phyloP scores from a whole-genome alignment of 2,329 filamentous ascomycete genomes.

The Sporothrix humicola region DNA sequence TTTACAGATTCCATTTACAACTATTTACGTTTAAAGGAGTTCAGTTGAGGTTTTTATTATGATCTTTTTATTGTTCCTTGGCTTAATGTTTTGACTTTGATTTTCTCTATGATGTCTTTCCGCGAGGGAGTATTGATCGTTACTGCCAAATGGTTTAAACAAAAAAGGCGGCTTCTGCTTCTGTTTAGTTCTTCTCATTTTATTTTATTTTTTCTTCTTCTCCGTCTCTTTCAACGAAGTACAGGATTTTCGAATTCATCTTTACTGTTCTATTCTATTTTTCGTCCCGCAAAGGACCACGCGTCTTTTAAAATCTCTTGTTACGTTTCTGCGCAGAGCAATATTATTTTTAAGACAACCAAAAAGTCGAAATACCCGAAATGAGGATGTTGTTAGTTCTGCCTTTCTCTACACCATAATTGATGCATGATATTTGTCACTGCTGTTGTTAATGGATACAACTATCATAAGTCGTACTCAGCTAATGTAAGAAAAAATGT shows the following conservation, averaged over 20 bases:
- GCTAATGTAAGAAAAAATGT: background rate
- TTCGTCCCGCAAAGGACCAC: background rate
- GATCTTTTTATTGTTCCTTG: background rate
- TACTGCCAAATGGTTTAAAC: background rate
- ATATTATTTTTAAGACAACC: background rate
- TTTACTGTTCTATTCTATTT: constrained; percentile 5
- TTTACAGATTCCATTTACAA: background rate
- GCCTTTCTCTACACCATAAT: background rate
- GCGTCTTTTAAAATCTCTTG: background rate
- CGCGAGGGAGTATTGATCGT: no score
- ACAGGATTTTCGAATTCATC: background rate
- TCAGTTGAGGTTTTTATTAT: background rate
- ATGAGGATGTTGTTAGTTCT: constrained; percentile 2
- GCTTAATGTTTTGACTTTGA: background rate
- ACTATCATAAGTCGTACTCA: background rate
- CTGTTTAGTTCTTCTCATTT: background rate
- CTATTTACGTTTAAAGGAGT: background rate
- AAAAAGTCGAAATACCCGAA: constrained; percentile 28
- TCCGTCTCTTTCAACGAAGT: background rate
- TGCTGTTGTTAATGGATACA: background rate
- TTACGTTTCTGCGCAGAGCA: background rate
- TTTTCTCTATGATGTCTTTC: no score
- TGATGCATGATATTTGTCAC: background rate
- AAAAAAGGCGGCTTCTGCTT: background rate
- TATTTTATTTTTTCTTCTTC: background rate